Evolutionary conservation across 345 rosid species (phyloP), one percentile per base, ranked within the genome.

Genomic region (Psidium friedrichsthalianum): DNA sequence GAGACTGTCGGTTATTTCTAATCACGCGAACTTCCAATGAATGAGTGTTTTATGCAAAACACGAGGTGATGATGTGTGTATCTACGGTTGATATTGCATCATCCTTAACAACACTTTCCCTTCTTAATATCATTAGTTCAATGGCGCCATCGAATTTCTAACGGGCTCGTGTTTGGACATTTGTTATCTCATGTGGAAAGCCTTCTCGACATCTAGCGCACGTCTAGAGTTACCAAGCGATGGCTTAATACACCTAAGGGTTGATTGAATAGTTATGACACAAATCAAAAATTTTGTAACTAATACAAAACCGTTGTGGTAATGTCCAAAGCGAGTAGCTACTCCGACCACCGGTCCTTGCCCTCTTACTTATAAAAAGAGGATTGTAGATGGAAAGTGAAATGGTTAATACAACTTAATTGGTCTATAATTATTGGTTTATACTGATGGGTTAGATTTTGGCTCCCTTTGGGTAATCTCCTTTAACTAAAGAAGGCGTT

Each of bases 11-110:
- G 36, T 36, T 3, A 47, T 47, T 8, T 47, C 51, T 47, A 8
- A 9, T 1, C 11, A 47, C 3, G 8, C 2, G 3, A 47, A 8
- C 2, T 8, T 1, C 11, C 11, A 8, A 47, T 47, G 2, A 47
- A 9, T 47, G 1, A 44, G 47, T 44, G 8, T 5, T 44, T 44
- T 44, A 44, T 5, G 47, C 51, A 47, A 47, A 47, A 47, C 3
- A 47, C 51, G 10, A 8, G 1, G 4, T 11, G 14, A 51, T 51
- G 4, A 1, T 51, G 14, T 11, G 14, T 51, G 14, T 13, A 51
- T 51, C 4, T 10, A 51, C 14, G 3, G 4, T 51, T 11, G 14
- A 51, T 1, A 51, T 51, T 51, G 2, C 11, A 51, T 1, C 14
- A 13, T 51, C 11, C 51, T 10, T 47, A 8, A 47, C 11, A 8